Evolutionary conservation across 106 monocot species (phyloP), one percentile per base, ranked within the genome.

Genomic region (Acanthochlamys bracteata): DNA sequence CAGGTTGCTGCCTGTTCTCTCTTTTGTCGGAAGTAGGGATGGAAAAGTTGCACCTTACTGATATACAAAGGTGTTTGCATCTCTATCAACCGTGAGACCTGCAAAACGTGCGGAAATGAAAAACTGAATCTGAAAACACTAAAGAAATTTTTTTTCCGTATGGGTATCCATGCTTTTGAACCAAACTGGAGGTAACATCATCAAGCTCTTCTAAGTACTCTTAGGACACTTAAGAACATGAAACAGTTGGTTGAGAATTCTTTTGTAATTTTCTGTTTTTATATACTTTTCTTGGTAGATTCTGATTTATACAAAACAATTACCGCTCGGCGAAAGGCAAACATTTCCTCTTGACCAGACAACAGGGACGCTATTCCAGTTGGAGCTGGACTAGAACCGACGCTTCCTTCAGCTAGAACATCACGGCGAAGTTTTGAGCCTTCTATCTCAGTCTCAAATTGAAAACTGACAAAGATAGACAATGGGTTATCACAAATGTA

Each of bases 271-370:
- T 43, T 13, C 13, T 43, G 7, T 43, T 43, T 43, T 43, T 43
- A 8, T 43, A 13, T 7, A 8, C 10, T 8, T 43, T 43, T 43
- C 43, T 43, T 13, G 13, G 43, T 8, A 43, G 13, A 43, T 7
- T 43, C 10, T 7, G 13, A 43, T 7, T 8, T 43, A 13, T 7
- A 43, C 43, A 16, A 6, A 54, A 20, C 45, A 74, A 78, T 75
- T 75, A 95, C 94, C 15, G 94, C 94, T 80, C 86, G 79, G 19
- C 73, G 83, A 61, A 94, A 94, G 25, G 94, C 94, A 74, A 94
- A 94, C 81, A 90, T 75, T 77, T 90, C 89, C 75, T 89, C 94
- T 58, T 86, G 69, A 39, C 89, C 83, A 42, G 89, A 89, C 56
- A 93, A 61, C 23, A 93, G 46, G 61, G 89, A 83, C 55, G 51